phyloP scores from a whole-genome alignment of 768 basidiomycete genomes.

The Pleurotus tuber-regium region DNA sequence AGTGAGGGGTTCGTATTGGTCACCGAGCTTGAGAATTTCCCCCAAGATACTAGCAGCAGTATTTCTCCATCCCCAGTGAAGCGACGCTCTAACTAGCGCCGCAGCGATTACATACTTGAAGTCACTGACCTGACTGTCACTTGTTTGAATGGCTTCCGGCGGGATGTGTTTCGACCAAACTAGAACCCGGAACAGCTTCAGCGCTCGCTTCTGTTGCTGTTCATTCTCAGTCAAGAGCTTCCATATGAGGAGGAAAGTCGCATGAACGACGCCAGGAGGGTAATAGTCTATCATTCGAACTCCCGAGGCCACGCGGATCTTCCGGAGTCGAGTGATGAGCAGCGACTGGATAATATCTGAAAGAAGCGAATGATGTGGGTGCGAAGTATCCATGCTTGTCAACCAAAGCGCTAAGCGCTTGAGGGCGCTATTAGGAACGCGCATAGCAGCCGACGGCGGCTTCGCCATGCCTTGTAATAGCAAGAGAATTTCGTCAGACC shows the following conservation, averaged over 20 bases:
- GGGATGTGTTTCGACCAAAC: slow-evolving; percentile 44
- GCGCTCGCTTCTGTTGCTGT: slow-evolving; percentile 27
- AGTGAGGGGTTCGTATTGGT: slow-evolving; percentile 21
- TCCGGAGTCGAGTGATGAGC: slow-evolving; percentile 26
- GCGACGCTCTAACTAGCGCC: slow-evolving; percentile 48
- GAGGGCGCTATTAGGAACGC: neutral
- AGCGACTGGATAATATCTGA: slow-evolving; percentile 15
- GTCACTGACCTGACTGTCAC: slow-evolving; percentile 34
- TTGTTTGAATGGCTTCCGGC: slow-evolving; percentile 38
- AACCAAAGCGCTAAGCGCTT: neutral
- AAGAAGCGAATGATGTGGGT: slow-evolving; percentile 8
- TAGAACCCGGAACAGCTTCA: slow-evolving; percentile 49
- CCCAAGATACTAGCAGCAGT: slow-evolving; percentile 40
- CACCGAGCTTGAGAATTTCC: slow-evolving; percentile 19
- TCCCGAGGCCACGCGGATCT: slow-evolving; percentile 23
- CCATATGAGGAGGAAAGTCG: slow-evolving; percentile 42
- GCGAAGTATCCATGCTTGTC: neutral
- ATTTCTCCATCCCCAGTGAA: slow-evolving; percentile 52
- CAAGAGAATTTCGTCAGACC: neutral
- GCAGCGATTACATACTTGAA: slow-evolving; percentile 47
- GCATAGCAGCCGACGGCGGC: neutral
- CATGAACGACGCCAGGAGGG: slow-evolving; percentile 35
- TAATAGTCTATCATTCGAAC: slow-evolving; percentile 29
- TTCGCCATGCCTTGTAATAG: slow-evolving; percentile 1
- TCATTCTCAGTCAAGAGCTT: slow-evolving; percentile 35